Base-by-base conservation (phyloP, 1,139 yeast genomes). In the Geotrichum aggregatum region DNA sequence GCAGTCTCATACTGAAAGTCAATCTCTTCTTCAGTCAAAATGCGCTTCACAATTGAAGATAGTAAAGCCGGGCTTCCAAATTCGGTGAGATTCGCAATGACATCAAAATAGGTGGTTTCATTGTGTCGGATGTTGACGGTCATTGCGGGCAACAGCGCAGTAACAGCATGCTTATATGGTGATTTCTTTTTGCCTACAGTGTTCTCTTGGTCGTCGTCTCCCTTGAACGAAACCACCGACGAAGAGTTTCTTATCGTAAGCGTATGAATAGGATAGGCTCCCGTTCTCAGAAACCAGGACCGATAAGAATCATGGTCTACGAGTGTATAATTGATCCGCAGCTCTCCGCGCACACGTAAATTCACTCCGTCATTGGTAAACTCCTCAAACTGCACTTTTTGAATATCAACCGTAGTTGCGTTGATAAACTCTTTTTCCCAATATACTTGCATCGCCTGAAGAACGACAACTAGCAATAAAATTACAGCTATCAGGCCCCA, bases 21-120 rank as follows among this genome's bases (percentile, higher is more conserved):
- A 21, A 63, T 50, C 28, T 56, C 59, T 8, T 59, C 52, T n/a
- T 54, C 52, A 18, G 51, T 35, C 26, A 63, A 44, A 21, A 63
- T 47, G 22, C 54, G 52, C 22, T 59, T 46, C 2, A 59, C 61
- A 8, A 63, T 57, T 5, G 58, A 36, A 7, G 58, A 59, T 40
- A 63, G 54, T 26, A 61, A 49, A 18, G 52, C 44, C 1, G 63
- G 55, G 43, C 56, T 56, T 7, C 64, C 66, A 54, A 63, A 62
- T 19, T 60, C 62, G 19, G 57, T 58, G 41, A 63, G 47, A 19
- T 54, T 54, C n/a, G 59, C 56, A 22, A 60, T 52, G 46, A 59
- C 49, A 47, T 61, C 59, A 43, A 63, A 55, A 8, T 40, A 41
- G 6, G 66, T 61, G n/a, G 50, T 45, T 11, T 50, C 54, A 11